Evolutionary conservation across 1,284 basidiomycete species (phyloP).

Genomic region (Ceratobasidium sp.): DNA sequence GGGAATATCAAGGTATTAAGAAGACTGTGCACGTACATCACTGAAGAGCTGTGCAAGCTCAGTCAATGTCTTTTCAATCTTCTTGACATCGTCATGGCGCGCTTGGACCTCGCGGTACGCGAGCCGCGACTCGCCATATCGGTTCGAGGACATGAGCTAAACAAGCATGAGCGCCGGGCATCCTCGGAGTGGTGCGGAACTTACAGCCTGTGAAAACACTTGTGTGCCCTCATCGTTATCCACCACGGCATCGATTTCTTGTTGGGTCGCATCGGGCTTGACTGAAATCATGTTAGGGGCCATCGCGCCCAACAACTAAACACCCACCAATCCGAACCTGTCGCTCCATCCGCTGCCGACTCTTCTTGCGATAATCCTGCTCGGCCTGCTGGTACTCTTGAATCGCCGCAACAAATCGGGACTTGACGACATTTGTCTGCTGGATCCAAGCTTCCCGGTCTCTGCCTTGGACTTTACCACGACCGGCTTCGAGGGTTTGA

Average conservation of each 20-base stretch:
- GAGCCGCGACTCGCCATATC: conserved; percentile 82
- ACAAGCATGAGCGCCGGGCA: neutral
- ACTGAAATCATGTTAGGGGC: conserved; percentile 54
- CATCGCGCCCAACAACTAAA: neutral
- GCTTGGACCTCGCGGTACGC: conserved; percentile 92
- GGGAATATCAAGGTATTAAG: conserved; percentile 28
- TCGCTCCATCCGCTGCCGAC: conserved; percentile 37
- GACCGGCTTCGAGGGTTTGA: conserved; percentile 13
- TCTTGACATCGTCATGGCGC: conserved; percentile 85
- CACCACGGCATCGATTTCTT: conserved; percentile 81
- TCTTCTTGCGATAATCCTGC: conserved; percentile 20
- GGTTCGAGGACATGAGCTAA: conserved; percentile 81
- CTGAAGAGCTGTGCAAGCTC: conserved; percentile 89
- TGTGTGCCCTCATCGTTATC: conserved; percentile 77
- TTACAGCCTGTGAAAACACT: conserved; percentile 87
- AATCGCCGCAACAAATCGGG: conserved; percentile 38
- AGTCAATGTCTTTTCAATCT: conserved; percentile 85
- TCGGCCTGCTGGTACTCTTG: conserved; percentile 40
- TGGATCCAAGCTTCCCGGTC: conserved; percentile 22
- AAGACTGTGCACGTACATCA: conserved; percentile 60
- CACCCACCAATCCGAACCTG: conserved; percentile 40
- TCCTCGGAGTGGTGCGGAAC: conserved; percentile 45
- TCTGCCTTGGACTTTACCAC: conserved; percentile 22
- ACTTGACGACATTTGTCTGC: conserved; percentile 38
- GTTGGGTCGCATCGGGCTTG: conserved; percentile 87